Evolutionary conservation across 257 asterid species (phyloP).

Genomic region (Nyctanthes arbortristis): DNA sequence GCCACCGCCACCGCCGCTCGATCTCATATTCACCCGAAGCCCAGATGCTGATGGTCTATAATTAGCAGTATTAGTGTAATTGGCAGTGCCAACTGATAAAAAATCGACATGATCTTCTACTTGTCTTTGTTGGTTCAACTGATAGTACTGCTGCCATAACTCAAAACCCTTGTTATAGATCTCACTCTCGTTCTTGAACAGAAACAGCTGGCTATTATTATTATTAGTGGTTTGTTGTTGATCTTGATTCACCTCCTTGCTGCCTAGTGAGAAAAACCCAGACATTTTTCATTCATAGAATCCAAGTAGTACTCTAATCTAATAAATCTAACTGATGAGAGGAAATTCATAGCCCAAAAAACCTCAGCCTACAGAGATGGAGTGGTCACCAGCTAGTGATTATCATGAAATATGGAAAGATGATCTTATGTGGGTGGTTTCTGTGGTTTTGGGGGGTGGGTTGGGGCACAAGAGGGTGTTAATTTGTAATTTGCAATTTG

Average conservation of each 20-base stretch:
- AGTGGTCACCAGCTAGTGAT: neutral
- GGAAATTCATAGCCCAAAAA: constrained; percentile 47
- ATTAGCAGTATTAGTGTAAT: no score
- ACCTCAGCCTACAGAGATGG: constrained; percentile 18
- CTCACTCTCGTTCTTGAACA: constrained; percentile 72
- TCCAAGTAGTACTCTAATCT: constrained; percentile 35
- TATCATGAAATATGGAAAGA: neutral
- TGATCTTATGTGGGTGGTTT: constrained; percentile 7
- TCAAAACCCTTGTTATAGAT: constrained; percentile 82
- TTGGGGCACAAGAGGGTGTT: neutral
- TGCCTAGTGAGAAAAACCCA: constrained; percentile 68
- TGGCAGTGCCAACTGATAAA: no score
- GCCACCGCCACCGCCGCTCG: constrained; percentile 24
- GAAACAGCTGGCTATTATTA: constrained; percentile 40
- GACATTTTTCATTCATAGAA: constrained; percentile 58
- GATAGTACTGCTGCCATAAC: constrained; percentile 71
- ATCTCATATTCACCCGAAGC: constrained; percentile 35
- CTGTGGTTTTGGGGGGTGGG: neutral
- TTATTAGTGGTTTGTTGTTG: constrained; percentile 31
- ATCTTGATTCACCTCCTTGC: constrained; percentile 23
- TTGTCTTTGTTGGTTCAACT: constrained; percentile 43
- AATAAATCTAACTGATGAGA: no score
- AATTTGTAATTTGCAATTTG: constrained; percentile 10
- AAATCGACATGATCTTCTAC: constrained; percentile 12
- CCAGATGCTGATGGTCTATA: constrained; percentile 18